A percentile compares a stretch with the other conserved stretches of the same genome.
These are phyloP conservation scores for Amesomyces nigricolor DNA, from an alignment of 2,329 filamentous ascomycete genomes.

Conservation along the genomic window DNA sequence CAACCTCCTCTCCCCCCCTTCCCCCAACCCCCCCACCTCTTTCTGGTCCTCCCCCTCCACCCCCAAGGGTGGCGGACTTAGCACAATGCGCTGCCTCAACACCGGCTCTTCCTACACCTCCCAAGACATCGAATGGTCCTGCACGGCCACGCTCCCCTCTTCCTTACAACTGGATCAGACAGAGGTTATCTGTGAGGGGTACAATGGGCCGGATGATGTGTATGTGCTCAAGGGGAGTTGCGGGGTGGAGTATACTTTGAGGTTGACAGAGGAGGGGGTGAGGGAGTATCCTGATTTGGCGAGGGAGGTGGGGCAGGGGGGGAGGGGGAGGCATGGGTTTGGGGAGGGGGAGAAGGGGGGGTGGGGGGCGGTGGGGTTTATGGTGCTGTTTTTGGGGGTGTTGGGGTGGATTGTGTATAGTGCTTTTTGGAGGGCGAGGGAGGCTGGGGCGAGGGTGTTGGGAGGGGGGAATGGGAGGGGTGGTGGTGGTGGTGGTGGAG, in stretches of 20 bases:
- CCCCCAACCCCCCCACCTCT: conserved; percentile 46
- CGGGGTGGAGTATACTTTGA: conserved; percentile 80
- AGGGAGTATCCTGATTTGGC: conserved; percentile 57
- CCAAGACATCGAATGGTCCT: conserved; percentile 89
- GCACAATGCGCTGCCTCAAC: conserved; percentile 81
- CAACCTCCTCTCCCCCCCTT: conserved; percentile 55
- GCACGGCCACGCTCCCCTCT: conserved; percentile 55
- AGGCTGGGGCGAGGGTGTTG: conserved; percentile 28
- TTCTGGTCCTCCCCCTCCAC: too few species aligned
- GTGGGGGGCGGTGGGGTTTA: conserved; percentile 48
- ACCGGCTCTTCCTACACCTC: conserved; percentile 70
- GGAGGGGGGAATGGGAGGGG: conserved; percentile 38
- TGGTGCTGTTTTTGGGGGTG: conserved; percentile 55
- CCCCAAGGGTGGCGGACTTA: too few species aligned
- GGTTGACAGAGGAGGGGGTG: conserved; percentile 73
- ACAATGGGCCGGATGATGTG: conserved; percentile 64
- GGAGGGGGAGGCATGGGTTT: conserved; percentile 35
- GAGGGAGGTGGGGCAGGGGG: conserved; percentile 25
- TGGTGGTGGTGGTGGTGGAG: conserved; percentile 41
- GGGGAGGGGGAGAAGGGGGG: conserved; percentile 41
- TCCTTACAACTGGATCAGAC: conserved; percentile 71
- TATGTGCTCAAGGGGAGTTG: conserved; percentile 91
- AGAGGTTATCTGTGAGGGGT: conserved; percentile 91
- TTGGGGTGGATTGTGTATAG: conserved; percentile 57
- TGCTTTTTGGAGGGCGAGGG: conserved; percentile 35